phyloP scores from a whole-genome alignment of 2,329 filamentous ascomycete species.

The Lecanicillium sp. region DNA sequence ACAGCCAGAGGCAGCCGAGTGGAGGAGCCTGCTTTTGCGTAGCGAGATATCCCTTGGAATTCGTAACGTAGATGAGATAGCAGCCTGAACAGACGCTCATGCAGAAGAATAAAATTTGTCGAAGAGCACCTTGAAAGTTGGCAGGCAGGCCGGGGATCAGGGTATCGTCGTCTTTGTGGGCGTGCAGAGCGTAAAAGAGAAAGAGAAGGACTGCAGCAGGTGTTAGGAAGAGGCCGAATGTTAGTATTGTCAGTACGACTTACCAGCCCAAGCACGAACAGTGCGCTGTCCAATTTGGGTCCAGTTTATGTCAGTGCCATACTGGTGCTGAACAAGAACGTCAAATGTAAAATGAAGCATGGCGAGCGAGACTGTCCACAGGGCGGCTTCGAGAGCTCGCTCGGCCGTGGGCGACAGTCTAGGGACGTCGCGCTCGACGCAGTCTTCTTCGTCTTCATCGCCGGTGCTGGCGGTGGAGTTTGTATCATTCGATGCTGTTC shows the following conservation, averaged over 20 bases:
- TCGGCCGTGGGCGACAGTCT: constrained; percentile 37
- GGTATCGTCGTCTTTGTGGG: constrained; percentile 37
- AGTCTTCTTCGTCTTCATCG: constrained; percentile 17
- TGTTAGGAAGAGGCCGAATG: constrained; percentile 2
- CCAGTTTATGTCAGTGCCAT: constrained; percentile 59
- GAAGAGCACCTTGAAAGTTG: constrained; percentile 36
- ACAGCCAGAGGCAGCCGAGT: constrained; percentile 84
- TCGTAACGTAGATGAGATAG: constrained; percentile 76
- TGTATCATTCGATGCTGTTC: constrained; percentile 8
- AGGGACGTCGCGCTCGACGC: constrained; percentile 21
- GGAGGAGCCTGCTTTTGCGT: constrained; percentile 91
- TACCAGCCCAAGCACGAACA: constrained; percentile 44
- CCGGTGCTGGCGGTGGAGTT: constrained; percentile 22
- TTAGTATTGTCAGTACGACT: constrained; percentile 11
- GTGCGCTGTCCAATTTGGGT: constrained; percentile 42
- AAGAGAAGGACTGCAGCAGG: constrained; percentile 40
- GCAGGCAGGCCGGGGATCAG: constrained; percentile 42
- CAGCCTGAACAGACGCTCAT: constrained; percentile 57
- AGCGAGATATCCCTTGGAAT: constrained; percentile 70
- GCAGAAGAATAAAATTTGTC: constrained; percentile 55
- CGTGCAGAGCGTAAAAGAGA: constrained; percentile 50
- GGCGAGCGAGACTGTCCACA: constrained; percentile 54
- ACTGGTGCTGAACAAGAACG: constrained; percentile 71
- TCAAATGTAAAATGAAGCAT: constrained; percentile 74
- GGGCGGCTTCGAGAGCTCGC: constrained; percentile 43